Evolutionary conservation across 2,329 filamentous ascomycete genomes (phyloP).

Genomic region (Nemania serpens): DNA sequence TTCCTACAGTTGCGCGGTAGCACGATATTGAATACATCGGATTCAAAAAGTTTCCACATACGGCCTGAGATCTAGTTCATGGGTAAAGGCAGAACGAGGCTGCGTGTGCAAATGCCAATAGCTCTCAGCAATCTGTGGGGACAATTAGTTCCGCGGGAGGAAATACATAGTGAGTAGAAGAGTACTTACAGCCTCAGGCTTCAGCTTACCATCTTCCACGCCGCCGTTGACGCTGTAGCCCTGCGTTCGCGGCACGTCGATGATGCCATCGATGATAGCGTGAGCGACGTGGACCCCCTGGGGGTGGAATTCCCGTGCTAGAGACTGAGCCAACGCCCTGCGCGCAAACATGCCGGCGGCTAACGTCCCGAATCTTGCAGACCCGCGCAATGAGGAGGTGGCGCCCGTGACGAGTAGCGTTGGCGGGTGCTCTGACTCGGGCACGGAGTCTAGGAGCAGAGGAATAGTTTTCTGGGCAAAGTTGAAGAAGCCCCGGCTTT

Average conservation of each 20-base stretch:
- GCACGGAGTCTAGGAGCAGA: constrained; percentile 62
- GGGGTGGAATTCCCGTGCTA: constrained; percentile 75
- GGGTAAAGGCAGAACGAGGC: constrained; percentile 70
- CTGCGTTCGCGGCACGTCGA: constrained; percentile 71
- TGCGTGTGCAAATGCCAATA: constrained; percentile 78
- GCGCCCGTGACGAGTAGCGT: constrained; percentile 76
- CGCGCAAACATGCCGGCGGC: constrained; percentile 72
- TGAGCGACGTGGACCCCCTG: constrained; percentile 75
- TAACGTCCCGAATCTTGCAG: constrained; percentile 65
- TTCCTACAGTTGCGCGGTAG: background rate
- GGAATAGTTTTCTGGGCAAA: constrained; percentile 70
- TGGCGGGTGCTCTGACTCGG: constrained; percentile 59
- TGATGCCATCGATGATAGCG: constrained; percentile 74
- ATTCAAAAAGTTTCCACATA: constrained; percentile 67
- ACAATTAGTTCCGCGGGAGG: constrained; percentile 30
- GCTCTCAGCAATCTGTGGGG: constrained; percentile 68
- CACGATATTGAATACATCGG: background rate
- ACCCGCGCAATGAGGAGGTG: constrained; percentile 70
- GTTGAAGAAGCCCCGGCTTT: constrained; percentile 65
- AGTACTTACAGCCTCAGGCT: constrained; percentile 64
- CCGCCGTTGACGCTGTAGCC: constrained; percentile 44
- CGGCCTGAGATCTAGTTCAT: constrained; percentile 72
- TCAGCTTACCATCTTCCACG: constrained; percentile 60
- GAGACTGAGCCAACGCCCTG: constrained; percentile 67
- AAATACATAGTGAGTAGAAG: background rate